Conservation (phyloP, 176 grass and related monocot species). For the Lolium multiflorum region DNA sequence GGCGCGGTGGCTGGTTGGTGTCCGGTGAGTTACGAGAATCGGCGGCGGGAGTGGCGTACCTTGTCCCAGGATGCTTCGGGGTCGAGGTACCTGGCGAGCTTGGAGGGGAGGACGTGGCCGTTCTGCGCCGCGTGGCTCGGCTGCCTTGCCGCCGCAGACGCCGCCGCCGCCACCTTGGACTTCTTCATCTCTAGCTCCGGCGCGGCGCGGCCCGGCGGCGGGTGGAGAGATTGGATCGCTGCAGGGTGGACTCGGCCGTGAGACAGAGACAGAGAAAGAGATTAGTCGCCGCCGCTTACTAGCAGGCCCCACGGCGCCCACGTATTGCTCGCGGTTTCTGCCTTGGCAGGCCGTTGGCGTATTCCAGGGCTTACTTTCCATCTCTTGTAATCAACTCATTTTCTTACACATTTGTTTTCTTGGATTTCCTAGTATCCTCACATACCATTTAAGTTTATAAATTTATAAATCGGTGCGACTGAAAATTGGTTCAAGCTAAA, state of each 20-base stretch:
- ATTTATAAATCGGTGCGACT: no score
- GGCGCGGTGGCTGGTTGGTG: no score
- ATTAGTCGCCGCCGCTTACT: not conserved
- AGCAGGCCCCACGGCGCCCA: not conserved
- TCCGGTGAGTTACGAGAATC: not conserved
- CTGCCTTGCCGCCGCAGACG: slow-evolving; percentile 2
- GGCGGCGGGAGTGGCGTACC: slow-evolving; percentile 37
- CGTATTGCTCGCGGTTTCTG: no score
- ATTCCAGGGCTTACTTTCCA: no score
- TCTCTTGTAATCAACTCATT: no score
- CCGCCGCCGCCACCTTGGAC: not conserved
- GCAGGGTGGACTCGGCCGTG: not conserved
- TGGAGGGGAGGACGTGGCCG: slow-evolving; percentile 65
- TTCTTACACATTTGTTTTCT: no score
- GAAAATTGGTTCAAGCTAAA: no score
- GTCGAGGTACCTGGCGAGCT: slow-evolving; percentile 86
- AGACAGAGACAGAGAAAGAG: not conserved
- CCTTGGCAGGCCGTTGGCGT: no score
- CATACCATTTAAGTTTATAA: no score
- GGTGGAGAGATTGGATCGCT: not conserved
- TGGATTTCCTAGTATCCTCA: no score
- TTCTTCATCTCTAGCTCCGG: not conserved
- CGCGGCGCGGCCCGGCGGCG: not conserved
- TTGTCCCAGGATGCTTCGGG: slow-evolving; percentile 84
- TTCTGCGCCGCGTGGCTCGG: slow-evolving; percentile 48